Conservation (phyloP, 75 land plant genomes). For the Azolla pinnata region DNA sequence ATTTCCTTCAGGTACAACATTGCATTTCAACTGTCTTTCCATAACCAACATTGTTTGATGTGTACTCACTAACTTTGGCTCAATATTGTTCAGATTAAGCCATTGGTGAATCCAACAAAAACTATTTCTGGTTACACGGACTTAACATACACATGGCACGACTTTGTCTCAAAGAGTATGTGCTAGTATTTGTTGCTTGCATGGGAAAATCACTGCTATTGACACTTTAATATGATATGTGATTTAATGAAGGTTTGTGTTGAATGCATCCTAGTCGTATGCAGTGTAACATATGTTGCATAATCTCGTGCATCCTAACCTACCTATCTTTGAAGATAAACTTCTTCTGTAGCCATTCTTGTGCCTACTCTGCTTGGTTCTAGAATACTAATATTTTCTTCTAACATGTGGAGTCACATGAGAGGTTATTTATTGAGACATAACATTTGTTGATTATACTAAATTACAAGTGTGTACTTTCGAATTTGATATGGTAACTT, state of each 20-base stretch:
- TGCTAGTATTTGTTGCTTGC: background rate
- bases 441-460: background rate
- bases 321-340: no score
- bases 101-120: slow-evolving; percentile 63
- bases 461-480: background rate
- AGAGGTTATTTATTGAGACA: background rate
- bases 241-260: no score
- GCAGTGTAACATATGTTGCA: no score
- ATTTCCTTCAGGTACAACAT: slow-evolving; percentile 63
- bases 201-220: background rate
- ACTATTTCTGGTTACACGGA: slow-evolving; percentile 22
- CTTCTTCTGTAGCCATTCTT: no score
- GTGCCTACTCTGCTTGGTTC: no score
- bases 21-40: background rate
- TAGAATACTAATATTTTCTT: background rate
- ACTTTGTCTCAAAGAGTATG: slow-evolving; percentile 67
- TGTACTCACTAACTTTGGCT: background rate
- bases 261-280: no score
- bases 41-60: background rate
- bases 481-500: background rate
- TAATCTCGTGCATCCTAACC: no score
- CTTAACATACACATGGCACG: slow-evolving; percentile 72
- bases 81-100: slow-evolving; percentile 52
- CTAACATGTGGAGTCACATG: background rate
- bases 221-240: background rate